Percentiles rank a stretch among this genome's conserved stretches.
Evolutionary conservation across 257 asterid species (phyloP).

Genomic region (Agastache rugosa): DNA sequence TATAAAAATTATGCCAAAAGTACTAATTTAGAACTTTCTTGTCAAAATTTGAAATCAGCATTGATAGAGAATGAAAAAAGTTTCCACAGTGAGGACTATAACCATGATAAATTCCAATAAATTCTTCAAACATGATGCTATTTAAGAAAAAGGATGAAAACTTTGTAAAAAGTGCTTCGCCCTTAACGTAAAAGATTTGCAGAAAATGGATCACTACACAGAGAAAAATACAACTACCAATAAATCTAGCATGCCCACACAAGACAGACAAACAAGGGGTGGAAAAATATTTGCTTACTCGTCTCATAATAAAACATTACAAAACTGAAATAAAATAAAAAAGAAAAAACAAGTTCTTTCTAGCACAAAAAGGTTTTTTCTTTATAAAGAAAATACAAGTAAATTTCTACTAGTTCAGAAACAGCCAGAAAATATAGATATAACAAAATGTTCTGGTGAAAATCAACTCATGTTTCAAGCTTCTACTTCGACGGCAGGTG

Average conservation of each 20-base stretch:
- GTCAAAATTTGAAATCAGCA: no score
- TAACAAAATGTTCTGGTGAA: neutral
- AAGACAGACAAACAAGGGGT: neutral
- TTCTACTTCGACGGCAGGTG: neutral
- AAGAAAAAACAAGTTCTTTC: neutral
- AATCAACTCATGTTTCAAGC: conserved; percentile 7
- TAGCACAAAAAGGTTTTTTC: conserved; percentile 9
- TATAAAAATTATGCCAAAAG: no score
- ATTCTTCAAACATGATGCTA: no score
- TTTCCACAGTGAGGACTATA: no score
- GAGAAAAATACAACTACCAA: no score
- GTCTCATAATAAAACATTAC: conserved; percentile 16
- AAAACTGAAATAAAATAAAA: neutral
- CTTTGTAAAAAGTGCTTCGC: no score
- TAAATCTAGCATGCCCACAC: neutral
- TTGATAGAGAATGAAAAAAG: no score
- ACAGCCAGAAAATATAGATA: neutral
- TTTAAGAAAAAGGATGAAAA: no score
- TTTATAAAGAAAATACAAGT: neutral
- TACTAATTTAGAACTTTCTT: no score
- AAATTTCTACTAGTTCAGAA: conserved; percentile 15
- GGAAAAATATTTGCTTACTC: neutral
- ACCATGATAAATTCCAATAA: no score
- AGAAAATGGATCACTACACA: no score
- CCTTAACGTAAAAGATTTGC: no score